Percentiles rank a stretch among this genome's conserved stretches.
Conservation (phyloP, 106 monocot genomes). For the Xerophyta viscosa region DNA sequence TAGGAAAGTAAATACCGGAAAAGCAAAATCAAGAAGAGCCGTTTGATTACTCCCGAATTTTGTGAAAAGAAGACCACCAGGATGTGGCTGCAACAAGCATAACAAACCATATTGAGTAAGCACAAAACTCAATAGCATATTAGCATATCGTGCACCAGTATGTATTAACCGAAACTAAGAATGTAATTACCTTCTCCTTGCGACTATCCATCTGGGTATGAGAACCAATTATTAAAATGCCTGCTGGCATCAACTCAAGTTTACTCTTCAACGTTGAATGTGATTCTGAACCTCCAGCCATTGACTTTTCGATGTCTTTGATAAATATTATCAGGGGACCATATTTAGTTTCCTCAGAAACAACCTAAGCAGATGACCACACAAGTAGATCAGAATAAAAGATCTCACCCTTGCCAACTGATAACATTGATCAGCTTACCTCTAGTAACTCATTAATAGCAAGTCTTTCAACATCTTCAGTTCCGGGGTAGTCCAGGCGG, state of each 20-base stretch:
- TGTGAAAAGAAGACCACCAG: conserved; percentile 88
- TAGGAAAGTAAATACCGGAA: conserved; percentile 48
- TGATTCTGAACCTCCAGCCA: conserved; percentile 60
- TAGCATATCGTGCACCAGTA: too few species aligned
- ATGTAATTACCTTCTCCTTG: conserved; percentile 73
- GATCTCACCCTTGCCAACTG: neutral
- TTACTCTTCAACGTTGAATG: conserved; percentile 57
- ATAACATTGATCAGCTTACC: conserved; percentile 18
- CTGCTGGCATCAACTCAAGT: conserved; percentile 65
- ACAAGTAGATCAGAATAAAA: neutral
- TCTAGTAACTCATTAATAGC: conserved; percentile 77
- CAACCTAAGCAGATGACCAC: conserved; percentile 39
- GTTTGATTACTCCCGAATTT: conserved; percentile 97
- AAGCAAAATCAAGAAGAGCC: conserved; percentile 88
- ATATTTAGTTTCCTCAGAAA: conserved; percentile 70
- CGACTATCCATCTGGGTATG: conserved; percentile 79
- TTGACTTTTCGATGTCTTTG: conserved; percentile 86
- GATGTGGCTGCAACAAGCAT: conserved; percentile 68
- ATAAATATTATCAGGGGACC: conserved; percentile 75
- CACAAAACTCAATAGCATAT: neutral
- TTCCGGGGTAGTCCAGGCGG: conserved; percentile 50
- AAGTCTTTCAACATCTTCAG: conserved; percentile 77
- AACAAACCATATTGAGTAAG: neutral
- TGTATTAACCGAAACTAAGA: neutral
- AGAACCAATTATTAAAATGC: conserved; percentile 80